These are phyloP conservation scores for Rosellinia necatrix DNA, from an alignment of 2,329 filamentous ascomycete genomes.

Conservation along the genomic window DNA sequence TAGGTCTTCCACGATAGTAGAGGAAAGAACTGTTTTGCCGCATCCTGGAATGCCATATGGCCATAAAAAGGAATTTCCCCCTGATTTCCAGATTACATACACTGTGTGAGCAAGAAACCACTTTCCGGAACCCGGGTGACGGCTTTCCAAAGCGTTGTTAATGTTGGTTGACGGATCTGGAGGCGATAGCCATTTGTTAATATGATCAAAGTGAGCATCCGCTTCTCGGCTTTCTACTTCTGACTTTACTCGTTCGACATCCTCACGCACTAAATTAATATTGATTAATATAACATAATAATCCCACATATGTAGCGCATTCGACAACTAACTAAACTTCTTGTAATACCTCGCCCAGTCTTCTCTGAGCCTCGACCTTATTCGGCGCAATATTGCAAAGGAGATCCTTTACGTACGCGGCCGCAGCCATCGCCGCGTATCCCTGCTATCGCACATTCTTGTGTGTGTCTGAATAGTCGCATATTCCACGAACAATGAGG, in stretches of 20 bases:
- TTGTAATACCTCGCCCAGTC: neutral
- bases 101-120: slow-evolving; percentile 42
- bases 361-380: neutral
- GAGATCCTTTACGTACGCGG: no score
- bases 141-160: slow-evolving; percentile 38
- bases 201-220: slow-evolving; percentile 12
- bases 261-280: slow-evolving; percentile 1
- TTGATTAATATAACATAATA: slow-evolving; percentile 17
- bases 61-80: slow-evolving; percentile 42
- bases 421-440: no score
- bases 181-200: slow-evolving; percentile 40
- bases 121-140: slow-evolving; percentile 40
- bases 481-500: no score
- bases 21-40: slow-evolving; percentile 48
- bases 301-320: no score
- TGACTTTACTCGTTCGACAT: neutral
- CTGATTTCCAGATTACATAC: slow-evolving; percentile 41
- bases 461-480: no score
- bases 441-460: no score
- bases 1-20: slow-evolving; percentile 42
- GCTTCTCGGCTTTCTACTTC: neutral
- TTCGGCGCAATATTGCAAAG: neutral
- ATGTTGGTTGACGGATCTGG: slow-evolving; percentile 43
- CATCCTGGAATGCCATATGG: slow-evolving; percentile 48
- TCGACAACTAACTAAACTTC: neutral